These are phyloP conservation scores for Psilocybe cubensis DNA, from an alignment of 768 basidiomycete genomes.

Conservation along the genomic window DNA sequence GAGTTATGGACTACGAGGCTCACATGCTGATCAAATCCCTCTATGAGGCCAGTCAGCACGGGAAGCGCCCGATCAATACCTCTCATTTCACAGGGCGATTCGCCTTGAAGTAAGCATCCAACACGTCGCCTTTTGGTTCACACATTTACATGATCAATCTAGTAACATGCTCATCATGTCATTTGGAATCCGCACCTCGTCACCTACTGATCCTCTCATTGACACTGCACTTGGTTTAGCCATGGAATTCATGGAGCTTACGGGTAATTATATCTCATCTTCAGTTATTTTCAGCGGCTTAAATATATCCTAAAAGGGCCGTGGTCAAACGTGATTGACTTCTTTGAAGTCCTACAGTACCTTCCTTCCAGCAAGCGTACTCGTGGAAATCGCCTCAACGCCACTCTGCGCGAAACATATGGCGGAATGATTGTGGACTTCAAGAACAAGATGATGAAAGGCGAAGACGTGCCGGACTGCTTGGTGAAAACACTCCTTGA, in stretches of 20 bases:
- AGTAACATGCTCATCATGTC: slow-evolving; percentile 48
- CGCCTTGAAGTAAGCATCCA: slow-evolving; percentile 10
- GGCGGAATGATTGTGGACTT: slow-evolving; percentile 39
- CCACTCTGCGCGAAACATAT: slow-evolving; percentile 37
- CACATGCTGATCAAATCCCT: slow-evolving; percentile 39
- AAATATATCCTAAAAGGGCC: slow-evolving; percentile 41
- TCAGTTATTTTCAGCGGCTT: background rate
- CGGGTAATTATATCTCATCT: slow-evolving; percentile 19
- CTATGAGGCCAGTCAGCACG: slow-evolving; percentile 34
- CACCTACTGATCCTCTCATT: slow-evolving; percentile 39
- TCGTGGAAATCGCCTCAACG: slow-evolving; percentile 41
- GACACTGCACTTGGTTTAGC: slow-evolving; percentile 37
- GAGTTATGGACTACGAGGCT: slow-evolving; percentile 42
- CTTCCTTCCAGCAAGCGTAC: slow-evolving; percentile 38
- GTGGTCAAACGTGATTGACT: slow-evolving; percentile 47
- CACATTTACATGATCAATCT: slow-evolving; percentile 3
- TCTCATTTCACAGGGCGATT: slow-evolving; percentile 40
- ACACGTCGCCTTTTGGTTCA: background rate
- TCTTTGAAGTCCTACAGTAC: slow-evolving; percentile 42
- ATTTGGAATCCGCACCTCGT: slow-evolving; percentile 44
- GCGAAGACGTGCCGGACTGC: slow-evolving; percentile 44
- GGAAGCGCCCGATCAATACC: slow-evolving; percentile 39
- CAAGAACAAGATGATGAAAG: slow-evolving; percentile 36
- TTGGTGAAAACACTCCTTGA: slow-evolving; percentile 42
- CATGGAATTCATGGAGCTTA: slow-evolving; percentile 43